These are phyloP conservation scores for Penicillium sp. DNA, from an alignment of 2,329 filamentous ascomycete genomes.

Conservation along the genomic window DNA sequence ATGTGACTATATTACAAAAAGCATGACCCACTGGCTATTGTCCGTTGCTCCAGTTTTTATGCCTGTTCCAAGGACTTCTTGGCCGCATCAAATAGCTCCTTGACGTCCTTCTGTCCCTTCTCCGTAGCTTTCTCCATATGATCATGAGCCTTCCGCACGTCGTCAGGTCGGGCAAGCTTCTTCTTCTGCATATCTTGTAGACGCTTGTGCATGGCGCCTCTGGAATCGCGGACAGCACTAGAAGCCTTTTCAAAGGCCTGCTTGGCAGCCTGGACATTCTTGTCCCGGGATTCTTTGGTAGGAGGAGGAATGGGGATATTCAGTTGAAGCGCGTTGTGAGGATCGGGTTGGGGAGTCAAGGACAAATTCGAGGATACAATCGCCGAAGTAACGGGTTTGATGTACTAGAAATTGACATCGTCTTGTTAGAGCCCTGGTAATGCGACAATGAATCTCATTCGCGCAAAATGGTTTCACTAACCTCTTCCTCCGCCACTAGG, in stretches of 20 bases:
- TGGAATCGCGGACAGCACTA: conserved; percentile 49
- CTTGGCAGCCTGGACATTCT: conserved; percentile 49
- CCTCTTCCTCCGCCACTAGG: conserved; percentile 68
- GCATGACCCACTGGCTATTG: neutral
- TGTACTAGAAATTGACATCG: conserved; percentile 39
- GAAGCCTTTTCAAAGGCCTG: conserved; percentile 52
- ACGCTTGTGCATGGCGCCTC: conserved; percentile 53
- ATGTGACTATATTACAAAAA: conserved; percentile 21
- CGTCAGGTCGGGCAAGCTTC: conserved; percentile 52
- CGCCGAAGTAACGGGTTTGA: conserved; percentile 53
- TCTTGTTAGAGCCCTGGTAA: neutral
- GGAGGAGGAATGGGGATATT: conserved; percentile 54
- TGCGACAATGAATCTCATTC: neutral
- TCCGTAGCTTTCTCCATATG: conserved; percentile 56
- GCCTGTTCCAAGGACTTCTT: conserved; percentile 47
- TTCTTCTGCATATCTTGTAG: conserved; percentile 53
- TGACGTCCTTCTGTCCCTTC: conserved; percentile 55
- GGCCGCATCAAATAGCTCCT: conserved; percentile 52
- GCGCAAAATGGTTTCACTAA: conserved; percentile 45
- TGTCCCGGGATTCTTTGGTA: conserved; percentile 54
- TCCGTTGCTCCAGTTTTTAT: conserved; percentile 20
- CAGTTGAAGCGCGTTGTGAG: conserved; percentile 53
- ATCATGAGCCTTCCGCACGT: conserved; percentile 53
- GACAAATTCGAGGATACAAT: conserved; percentile 51
- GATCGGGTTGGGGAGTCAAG: conserved; percentile 51